Evolutionary conservation across 2,329 filamentous ascomycete genomes (phyloP).

Genomic region (Pseudogymnoascus sp.): DNA sequence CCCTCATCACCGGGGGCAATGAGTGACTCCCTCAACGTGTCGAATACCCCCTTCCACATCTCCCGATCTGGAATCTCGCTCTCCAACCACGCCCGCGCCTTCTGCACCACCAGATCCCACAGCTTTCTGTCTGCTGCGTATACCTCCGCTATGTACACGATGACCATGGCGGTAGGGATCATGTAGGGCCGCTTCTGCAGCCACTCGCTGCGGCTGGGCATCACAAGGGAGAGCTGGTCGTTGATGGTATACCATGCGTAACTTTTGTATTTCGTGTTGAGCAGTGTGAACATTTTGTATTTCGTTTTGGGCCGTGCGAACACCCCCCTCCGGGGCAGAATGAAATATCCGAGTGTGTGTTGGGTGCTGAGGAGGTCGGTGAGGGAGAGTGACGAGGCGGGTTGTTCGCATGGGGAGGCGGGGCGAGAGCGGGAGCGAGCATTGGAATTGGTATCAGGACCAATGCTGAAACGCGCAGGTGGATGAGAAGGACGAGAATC

Average conservation of each 20-base stretch:
- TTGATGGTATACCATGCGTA: no score
- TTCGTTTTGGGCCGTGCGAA: no score
- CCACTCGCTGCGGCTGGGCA: background rate
- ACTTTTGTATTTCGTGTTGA: background rate
- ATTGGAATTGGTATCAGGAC: no score
- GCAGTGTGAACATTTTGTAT: no score
- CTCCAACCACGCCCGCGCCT: conserved; percentile 47
- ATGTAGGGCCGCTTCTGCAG: conserved; percentile 6
- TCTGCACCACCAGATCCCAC: conserved; percentile 59
- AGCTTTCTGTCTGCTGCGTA: conserved; percentile 41
- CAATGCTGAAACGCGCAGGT: no score
- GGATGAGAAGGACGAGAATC: no score
- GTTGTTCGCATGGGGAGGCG: no score
- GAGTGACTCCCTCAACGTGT: background rate
- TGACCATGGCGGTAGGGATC: conserved; percentile 33
- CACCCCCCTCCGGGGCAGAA: no score
- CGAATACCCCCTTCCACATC: background rate
- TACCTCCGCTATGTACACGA: conserved; percentile 43
- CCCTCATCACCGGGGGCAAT: background rate
- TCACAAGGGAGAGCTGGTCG: no score
- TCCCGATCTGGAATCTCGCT: conserved; percentile 13
- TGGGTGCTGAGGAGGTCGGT: background rate
- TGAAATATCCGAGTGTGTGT: no score
- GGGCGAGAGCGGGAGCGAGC: no score
- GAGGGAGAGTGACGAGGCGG: background rate